Evolutionary conservation across 2,329 filamentous ascomycete genomes (phyloP), one percentile per base, ranked within the genome.

Genomic region (Domatiomyces globalis): DNA sequence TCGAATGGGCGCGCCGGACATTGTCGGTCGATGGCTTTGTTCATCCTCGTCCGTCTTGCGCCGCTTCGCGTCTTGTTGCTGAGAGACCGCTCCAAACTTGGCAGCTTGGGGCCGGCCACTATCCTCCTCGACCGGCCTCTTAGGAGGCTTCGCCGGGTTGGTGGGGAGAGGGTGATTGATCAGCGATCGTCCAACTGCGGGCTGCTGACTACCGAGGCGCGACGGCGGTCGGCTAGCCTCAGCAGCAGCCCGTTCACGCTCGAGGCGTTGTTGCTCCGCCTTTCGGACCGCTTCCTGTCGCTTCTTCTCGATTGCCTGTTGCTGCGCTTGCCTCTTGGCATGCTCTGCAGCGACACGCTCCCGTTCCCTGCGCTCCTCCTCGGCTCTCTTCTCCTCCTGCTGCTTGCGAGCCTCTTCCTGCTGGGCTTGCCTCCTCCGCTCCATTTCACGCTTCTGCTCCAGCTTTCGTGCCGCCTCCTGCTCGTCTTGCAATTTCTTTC

Each of bases 401-500:
- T 73, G 75, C 22, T 6, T 25, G 56, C 84, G 80, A 15, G 71
- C 70, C 57, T 87, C 82, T 49, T 78, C 74, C 50, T 78, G 78
- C 25, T 72, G 68, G 39, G 78, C 79, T 46, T 79, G 78, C 53
- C 84, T 77, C 69, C 88, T 87, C 46, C 84, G 81, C 63, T 94
- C 87, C 33, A 85, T 71, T 61, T 94, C 86, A 15, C 81, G 78
- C 67, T 94, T 95, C 39, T 84, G 81, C 18, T 94, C 85, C 7
- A 83, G 81, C 62, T 87, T 90, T 48, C 83, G 80, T 61, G 88
- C 82, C 12, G 80, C 79, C 57, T 88, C 85, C 46, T 81, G 80
- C 63, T 94, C 87, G 60, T 94, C 88, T 64, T 79, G 54, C 65
- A 94, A 87, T 63, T 84, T 90, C 67, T 88, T 89, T 62, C 81